Evolutionary conservation across 1,284 basidiomycete genomes (phyloP), one percentile per base, ranked within the genome.

Genomic region (Cerioporus squamosus): DNA sequence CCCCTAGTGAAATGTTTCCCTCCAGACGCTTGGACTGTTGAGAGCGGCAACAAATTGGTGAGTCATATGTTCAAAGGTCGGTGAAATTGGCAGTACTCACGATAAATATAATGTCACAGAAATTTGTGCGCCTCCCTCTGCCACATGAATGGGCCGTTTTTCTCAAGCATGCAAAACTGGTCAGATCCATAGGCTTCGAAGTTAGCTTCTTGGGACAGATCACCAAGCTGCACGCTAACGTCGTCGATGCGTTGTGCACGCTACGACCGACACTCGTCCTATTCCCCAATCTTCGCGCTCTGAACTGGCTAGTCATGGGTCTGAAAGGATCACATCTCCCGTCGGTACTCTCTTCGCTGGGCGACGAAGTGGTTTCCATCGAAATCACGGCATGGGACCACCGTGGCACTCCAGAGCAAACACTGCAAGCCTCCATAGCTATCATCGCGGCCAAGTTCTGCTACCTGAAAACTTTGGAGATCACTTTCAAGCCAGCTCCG

Each of bases 1-100:
- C 51, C 45, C 5, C 44, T 58, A 1, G 17, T 52, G 9, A 48
- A 18, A 4, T 53, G 45, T 15, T 53, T 53, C 18, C 46, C 56
- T 2, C 39, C 9, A 8, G 51, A 53, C 33, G 5, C 33, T 20
- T 51, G 54, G 54, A 40, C 9, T 3, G 7, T 39, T 14, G 8
- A 40, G 17, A n/a, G n/a, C n/a, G 20, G 12, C 23, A 14, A 15
- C 31, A 39, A 10, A 44, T 47, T 22, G n/a, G 15, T 33, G 43
- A 29, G 2, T 24, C 31, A 39, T 15, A 17, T 26, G 15, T 6
- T 22, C 4, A 12, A 18, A 8, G 5, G 4, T 15, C 17, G 12
- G n/a, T 15, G 6, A 42, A 42, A 4, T 5, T 42, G 40, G 15
- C 6, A 3, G 10, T 20, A 17, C 22, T 42, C 49, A 18, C 22